phyloP scores from a whole-genome alignment of 2,329 filamentous ascomycete genomes.

The Fusarium hostae region DNA sequence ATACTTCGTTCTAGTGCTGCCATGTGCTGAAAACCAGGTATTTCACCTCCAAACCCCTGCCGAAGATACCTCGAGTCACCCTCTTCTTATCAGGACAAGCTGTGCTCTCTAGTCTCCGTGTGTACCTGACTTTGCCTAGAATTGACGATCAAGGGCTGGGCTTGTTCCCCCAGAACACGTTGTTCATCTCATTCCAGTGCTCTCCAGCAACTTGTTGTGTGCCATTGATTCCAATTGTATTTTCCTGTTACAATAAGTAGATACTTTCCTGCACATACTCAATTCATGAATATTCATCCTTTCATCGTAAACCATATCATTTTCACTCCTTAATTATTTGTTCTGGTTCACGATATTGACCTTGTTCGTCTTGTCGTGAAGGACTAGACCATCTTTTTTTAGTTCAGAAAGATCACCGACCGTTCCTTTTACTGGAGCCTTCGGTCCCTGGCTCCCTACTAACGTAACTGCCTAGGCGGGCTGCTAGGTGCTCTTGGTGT shows the following conservation, averaged over 20 bases:
- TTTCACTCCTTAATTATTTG: not conserved
- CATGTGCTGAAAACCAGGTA: not conserved
- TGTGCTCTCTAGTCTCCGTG: not conserved
- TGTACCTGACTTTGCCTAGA: slow-evolving; percentile 29
- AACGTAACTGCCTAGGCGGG: not conserved
- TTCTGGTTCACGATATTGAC: not conserved
- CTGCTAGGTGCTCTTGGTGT: slow-evolving; percentile 9
- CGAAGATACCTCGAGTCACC: slow-evolving; percentile 19
- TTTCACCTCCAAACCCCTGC: slow-evolving; percentile 2
- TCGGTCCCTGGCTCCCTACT: slow-evolving; percentile 8
- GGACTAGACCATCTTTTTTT: slow-evolving; percentile 14
- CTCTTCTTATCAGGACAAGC: not conserved
- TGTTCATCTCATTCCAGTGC: slow-evolving; percentile 36
- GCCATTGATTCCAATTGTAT: slow-evolving; percentile 8
- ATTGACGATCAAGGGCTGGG: slow-evolving; percentile 36
- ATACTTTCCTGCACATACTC: not conserved
- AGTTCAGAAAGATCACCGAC: slow-evolving; percentile 14
- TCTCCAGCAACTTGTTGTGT: slow-evolving; percentile 6
- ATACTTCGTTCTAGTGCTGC: slow-evolving; percentile 10
- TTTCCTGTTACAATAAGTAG: not conserved
- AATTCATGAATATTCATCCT: not conserved
- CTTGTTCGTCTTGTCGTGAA: not conserved
- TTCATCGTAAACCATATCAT: not conserved
- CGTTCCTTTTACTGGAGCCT: slow-evolving; percentile 6
- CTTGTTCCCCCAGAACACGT: slow-evolving; percentile 33